phyloP scores from a whole-genome alignment of 2,329 filamentous ascomycete genomes.

The Huntiella moniliformis region DNA sequence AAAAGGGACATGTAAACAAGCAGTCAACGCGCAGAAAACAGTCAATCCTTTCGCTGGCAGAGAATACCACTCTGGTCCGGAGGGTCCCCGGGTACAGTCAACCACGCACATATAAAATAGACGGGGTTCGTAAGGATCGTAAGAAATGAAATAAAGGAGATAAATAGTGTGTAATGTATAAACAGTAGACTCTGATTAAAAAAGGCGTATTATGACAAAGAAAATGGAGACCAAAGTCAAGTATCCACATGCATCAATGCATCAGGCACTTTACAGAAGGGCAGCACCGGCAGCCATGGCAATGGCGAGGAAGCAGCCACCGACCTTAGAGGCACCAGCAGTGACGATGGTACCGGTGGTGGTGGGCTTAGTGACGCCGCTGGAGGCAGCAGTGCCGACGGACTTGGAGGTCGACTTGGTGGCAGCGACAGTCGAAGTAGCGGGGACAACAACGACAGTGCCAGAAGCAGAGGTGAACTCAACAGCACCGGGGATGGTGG shows the following conservation, averaged over 20 bases:
- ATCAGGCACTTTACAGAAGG: constrained; percentile 7
- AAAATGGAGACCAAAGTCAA: background rate
- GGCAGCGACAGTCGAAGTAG: constrained; percentile 11
- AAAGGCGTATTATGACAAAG: too few species aligned
- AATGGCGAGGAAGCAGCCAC: constrained; percentile 2
- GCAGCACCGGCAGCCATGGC: constrained; percentile 7
- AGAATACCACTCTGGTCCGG: background rate
- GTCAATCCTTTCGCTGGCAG: constrained; percentile 1
- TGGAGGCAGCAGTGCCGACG: constrained; percentile 11
- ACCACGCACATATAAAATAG: constrained; percentile 1
- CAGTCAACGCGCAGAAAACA: background rate
- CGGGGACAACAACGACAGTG: constrained; percentile 11
- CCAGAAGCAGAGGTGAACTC: constrained; percentile 23
- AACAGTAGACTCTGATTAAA: too few species aligned
- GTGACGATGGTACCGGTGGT: constrained; percentile 10
- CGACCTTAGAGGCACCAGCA: constrained; percentile 10
- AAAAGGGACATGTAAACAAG: background rate
- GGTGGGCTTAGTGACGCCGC: constrained; percentile 1
- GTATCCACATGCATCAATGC: background rate
- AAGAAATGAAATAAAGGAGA: constrained; percentile 8
- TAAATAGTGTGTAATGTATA: background rate
- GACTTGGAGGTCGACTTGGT: constrained; percentile 14
- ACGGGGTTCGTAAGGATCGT: constrained; percentile 13
- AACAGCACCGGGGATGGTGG: constrained; percentile 33
- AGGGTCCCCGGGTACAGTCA: background rate